Evolutionary conservation across 345 rosid species (phyloP).

Genomic region (Boechera retrofracta): DNA sequence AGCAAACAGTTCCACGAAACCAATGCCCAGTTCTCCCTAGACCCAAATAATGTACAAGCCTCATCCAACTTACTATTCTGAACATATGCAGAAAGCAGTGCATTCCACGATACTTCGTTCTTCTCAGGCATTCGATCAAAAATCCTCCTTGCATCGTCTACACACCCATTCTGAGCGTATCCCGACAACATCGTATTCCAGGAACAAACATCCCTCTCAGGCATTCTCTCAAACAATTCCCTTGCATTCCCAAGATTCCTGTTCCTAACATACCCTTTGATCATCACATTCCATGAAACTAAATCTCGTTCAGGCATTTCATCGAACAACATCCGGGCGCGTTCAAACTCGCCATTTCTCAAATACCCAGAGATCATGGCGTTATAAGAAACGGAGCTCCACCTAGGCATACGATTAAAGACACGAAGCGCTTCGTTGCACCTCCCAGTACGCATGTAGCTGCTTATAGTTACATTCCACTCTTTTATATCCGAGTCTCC

Average conservation of each 20-base stretch:
- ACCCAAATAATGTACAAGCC: slow-evolving; percentile 55
- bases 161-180: slow-evolving; percentile 63
- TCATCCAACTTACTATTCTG: slow-evolving; percentile 67
- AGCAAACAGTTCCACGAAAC: slow-evolving; percentile 78
- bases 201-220: slow-evolving; percentile 64
- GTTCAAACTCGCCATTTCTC: slow-evolving; percentile 48
- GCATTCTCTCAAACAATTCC: slow-evolving; percentile 57
- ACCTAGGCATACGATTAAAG: slow-evolving; percentile 62
- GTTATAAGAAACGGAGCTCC: slow-evolving; percentile 61
- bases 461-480: slow-evolving; percentile 60
- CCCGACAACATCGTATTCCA: slow-evolving; percentile 82
- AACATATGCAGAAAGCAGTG: slow-evolving; percentile 63
- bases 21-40: slow-evolving; percentile 55
- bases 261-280: slow-evolving; percentile 63
- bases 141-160: slow-evolving; percentile 57
- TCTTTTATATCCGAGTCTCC: slow-evolving; percentile 54
- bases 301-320: slow-evolving; percentile 57
- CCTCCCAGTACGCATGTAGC: slow-evolving; percentile 60
- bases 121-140: slow-evolving; percentile 60
- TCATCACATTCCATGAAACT: slow-evolving; percentile 72
- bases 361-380: slow-evolving; percentile 63
- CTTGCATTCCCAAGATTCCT: slow-evolving; percentile 61
- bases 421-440: slow-evolving; percentile 53
- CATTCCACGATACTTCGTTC: slow-evolving; percentile 66
- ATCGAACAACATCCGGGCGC: slow-evolving; percentile 57